These are phyloP conservation scores for Rhododendron williamsianum DNA, from an alignment of 148 eudicot genomes.

Conservation along the genomic window DNA sequence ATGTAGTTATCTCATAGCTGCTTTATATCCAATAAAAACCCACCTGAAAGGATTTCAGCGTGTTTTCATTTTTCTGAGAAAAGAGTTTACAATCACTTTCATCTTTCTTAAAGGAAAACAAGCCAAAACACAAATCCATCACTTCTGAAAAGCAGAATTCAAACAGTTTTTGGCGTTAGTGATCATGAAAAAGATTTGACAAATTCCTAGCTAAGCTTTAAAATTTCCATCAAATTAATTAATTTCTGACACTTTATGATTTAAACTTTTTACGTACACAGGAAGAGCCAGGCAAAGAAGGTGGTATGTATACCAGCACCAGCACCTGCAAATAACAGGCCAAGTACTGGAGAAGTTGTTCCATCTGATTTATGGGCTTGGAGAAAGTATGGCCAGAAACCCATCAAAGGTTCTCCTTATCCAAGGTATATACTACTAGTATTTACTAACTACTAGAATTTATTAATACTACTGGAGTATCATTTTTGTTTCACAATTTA, in stretches of 20 bases:
- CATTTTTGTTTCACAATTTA: not conserved
- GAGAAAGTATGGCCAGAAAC: conserved; percentile 95
- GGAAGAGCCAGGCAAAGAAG: conserved; percentile 88
- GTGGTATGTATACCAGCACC: conserved; percentile 96
- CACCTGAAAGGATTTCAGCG: not conserved
- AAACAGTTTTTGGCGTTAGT: not conserved
- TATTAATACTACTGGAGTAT: not conserved
- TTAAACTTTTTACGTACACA: conserved; percentile 12
- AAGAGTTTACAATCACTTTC: conserved; percentile 11
- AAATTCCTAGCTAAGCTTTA: not conserved
- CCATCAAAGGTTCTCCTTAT: conserved; percentile 91
- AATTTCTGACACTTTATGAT: too few species aligned
- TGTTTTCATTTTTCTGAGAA: not conserved
- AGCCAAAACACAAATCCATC: not conserved
- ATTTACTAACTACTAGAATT: not conserved
- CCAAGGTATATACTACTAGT: conserved; percentile 46
- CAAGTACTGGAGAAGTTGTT: conserved; percentile 70
- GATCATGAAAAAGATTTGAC: not conserved
- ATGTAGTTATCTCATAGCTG: not conserved
- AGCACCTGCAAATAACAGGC: conserved; percentile 67
- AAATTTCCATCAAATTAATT: not conserved
- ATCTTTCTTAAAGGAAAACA: conserved; percentile 11
- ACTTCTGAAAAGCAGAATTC: not conserved
- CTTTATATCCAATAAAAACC: not conserved
- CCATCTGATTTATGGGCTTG: conserved; percentile 98